These are phyloP conservation scores for Lolium rigidum DNA, from an alignment of 176 grass and related monocot genomes.

Conservation along the genomic window DNA sequence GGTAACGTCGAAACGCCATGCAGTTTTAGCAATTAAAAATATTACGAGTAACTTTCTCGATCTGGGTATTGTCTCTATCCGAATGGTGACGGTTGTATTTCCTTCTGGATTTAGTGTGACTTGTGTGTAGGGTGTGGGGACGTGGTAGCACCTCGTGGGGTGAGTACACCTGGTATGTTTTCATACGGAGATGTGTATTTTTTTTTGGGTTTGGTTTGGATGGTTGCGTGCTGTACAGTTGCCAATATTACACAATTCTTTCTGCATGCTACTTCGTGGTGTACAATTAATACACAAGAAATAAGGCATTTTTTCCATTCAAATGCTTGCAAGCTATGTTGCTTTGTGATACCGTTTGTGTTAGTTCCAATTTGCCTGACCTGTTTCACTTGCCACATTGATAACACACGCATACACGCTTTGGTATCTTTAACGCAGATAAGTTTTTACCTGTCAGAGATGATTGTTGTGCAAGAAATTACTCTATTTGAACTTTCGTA, in stretches of 20 bases:
- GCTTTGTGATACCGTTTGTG: not conserved
- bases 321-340: not conserved
- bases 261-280: not conserved
- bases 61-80: not conserved
- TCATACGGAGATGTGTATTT: not conserved
- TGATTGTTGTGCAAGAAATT: constrained; percentile 2
- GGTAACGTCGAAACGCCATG: not conserved
- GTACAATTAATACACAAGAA: constrained; percentile 4
- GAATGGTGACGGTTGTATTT: not conserved
- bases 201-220: not conserved
- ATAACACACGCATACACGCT: not conserved
- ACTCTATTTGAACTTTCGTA: not conserved
- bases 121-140: not conserved
- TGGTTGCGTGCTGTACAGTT: not conserved
- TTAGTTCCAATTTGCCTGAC: not conserved
- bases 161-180: not conserved
- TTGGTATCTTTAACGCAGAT: not conserved
- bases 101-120: not conserved
- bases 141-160: not conserved
- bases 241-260: not conserved
- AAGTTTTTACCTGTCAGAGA: not conserved
- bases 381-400: not conserved
- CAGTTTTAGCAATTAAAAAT: not conserved
- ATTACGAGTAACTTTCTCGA: not conserved
- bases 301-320: not conserved